Evolutionary conservation across 2,329 filamentous ascomycete genomes (phyloP), one percentile per base, ranked within the genome.

Genomic region (Stromatinia cepivora): DNA sequence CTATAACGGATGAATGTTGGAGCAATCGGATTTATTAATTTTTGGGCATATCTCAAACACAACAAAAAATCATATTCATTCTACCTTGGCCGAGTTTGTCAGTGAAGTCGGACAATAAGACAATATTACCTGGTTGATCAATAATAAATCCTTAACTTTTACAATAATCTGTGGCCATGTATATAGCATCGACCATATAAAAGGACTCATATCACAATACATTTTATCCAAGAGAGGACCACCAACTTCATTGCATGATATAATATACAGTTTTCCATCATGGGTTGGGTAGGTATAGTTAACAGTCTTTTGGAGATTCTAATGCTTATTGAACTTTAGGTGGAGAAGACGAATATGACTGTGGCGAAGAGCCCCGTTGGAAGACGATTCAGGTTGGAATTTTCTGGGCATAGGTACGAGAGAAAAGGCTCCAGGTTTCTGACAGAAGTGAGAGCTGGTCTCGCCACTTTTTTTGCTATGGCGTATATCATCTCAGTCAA

Each of bases 391-490:
- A 87, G 88, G 73, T 87, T 97, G 53, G 92, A 96, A 72, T 91
- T 91, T 73, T 93, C 87, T 52, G 92, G 92, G 76, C 91, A 94
- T 86, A 90, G 66, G 50, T 71, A 69, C 59, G 75, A 79, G 71
- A 78, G 72, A 65, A 74, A 92, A 77, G 89, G 89, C 31, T 90
- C 92, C 45, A 85, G 85, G 75, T 96, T 96, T 82, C 88, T 92
- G 76, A 96, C 92, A 62, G 93, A 97, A 81, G 83, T 96, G 67
- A 90, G 93, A 71, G 93, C 91, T 70, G 93, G 93, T 61, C 81
- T 96, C 50, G 92, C 92, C 36, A 93, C 91, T 25, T 87, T 87
- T 77, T 87, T 87, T 76, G 85, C 86, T 31, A 89, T 90, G 89
- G 87, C 88, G 66, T 90, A 90, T 78, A 93, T 93, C 80, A 92